Percentiles rank a stretch among this genome's conserved stretches.
These are phyloP conservation scores for Phytophthora cajani DNA, from an alignment of 352 stramenopile genomes.

Conservation along the genomic window DNA sequence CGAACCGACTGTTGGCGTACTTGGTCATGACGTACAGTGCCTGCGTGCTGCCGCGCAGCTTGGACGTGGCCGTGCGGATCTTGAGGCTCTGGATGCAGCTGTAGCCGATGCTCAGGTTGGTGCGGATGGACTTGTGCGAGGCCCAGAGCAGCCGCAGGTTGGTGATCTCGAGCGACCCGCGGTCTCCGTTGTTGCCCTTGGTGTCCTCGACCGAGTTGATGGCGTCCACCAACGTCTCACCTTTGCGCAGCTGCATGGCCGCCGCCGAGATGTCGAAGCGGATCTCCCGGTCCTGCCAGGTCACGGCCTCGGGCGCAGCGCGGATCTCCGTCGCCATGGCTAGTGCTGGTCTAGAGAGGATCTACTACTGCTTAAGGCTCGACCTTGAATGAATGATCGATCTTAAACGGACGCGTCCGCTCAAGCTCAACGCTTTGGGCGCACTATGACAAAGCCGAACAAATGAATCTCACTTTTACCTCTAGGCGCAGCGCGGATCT, in stretches of 20 bases:
- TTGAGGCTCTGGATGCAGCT: conserved; percentile 87
- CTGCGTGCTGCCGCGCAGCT: conserved; percentile 90
- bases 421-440: conserved; percentile 1
- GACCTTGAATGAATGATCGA: not conserved
- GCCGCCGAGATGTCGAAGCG: conserved; percentile 81
- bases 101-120: conserved; percentile 90
- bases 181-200: conserved; percentile 95
- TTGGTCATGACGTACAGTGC: conserved; percentile 94
- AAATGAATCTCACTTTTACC: conserved; percentile 35
- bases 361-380: not conserved
- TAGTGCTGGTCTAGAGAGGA: not conserved
- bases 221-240: conserved; percentile 86
- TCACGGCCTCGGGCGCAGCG: conserved; percentile 59
- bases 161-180: conserved; percentile 90
- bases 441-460: not conserved
- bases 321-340: conserved; percentile 59
- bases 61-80: conserved; percentile 91
- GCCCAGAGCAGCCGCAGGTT: conserved; percentile 93
- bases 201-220: conserved; percentile 96
- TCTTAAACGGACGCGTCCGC: conserved; percentile 13
- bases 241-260: conserved; percentile 77
- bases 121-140: conserved; percentile 85
- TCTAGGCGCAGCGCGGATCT: conserved; percentile 58
- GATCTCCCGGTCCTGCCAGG: conserved; percentile 93
- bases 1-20: conserved; percentile 86